Base-by-base conservation (phyloP, 106 monocot genomes). In the Platanthera zijinensis region DNA sequence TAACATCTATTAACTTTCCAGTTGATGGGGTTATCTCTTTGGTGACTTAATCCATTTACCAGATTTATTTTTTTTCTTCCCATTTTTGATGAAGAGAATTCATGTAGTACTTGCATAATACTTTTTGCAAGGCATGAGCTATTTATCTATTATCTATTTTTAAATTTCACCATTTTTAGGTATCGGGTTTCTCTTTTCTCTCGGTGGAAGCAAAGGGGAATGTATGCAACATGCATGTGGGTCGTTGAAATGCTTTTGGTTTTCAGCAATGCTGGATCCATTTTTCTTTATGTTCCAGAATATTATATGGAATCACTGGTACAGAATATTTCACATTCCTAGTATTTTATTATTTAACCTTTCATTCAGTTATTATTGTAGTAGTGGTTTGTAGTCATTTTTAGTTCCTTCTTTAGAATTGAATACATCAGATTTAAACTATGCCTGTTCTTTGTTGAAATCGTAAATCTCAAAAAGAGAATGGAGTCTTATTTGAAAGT, bases 191-290 rank as follows among this genome's bases (percentile, higher is more conserved):
- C 78, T 77, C 86, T 99, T 79, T 99, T 84, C 75, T 91, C 97
- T 71, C 78, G 80, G 51, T 99, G 97, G 97, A 99, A 99, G 80
- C 94, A 89, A 81, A 91, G 97, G 74, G 97, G 89, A 80, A 92
- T 94, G 89, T 99, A 99, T 78, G 97, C 94, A 63, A 82, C 91
- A 66, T 94, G 97, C 86, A 90, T 92, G 86, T 99, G 97, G 97
- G 79, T 88, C 21, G 87, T 85, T 59, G 90, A 99, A 32, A 71
- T 99, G 75, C 86, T 99, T 12, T 85, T 94, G 80, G 91, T 90
- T 75, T 82, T 99, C 8, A 94, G 94, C 77, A 83, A 92, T 72
- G 74, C 71, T 59, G 87, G 90, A 75, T 76, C 74, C n/a, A 48
- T 85, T 71, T 99, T 99, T 75, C 80, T 80, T 61, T 94, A 88